These are phyloP conservation scores for Geotrichum citri-aurantii DNA, from an alignment of 1,139 yeast species.

Conservation along the genomic window DNA sequence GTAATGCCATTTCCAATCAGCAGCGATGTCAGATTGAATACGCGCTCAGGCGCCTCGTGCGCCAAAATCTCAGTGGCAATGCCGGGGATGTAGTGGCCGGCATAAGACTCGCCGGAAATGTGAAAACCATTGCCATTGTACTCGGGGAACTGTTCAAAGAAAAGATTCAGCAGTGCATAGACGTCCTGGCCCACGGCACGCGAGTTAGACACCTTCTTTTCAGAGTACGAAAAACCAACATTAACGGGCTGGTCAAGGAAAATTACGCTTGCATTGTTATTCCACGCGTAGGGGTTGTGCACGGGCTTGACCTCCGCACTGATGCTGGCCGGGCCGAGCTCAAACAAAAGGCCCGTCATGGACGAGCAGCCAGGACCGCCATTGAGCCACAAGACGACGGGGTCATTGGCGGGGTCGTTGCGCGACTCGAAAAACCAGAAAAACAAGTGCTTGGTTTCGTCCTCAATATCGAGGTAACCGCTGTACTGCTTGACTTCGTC, in stretches of 20 bases:
- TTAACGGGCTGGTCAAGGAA: conserved; percentile 65
- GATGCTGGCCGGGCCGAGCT: conserved; percentile 55
- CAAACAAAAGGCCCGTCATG: conserved; percentile 56
- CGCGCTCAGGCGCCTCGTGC: conserved; percentile 60
- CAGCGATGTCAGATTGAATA: conserved; percentile 79
- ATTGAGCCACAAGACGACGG: conserved; percentile 63
- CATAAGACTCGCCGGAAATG: conserved; percentile 96
- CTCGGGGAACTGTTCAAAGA: conserved; percentile 88
- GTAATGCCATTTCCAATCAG: conserved; percentile 95
- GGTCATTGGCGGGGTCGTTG: conserved; percentile 57
- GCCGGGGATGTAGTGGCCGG: conserved; percentile 90
- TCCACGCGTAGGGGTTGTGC: conserved; percentile 59
- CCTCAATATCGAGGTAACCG: conserved; percentile 69
- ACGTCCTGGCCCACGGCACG: conserved; percentile 68
- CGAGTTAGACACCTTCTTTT: conserved; percentile 47
- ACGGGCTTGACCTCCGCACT: conserved; percentile 56
- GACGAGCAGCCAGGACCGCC: conserved; percentile 81
- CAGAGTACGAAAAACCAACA: conserved; percentile 65
- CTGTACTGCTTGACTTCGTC: conserved; percentile 48
- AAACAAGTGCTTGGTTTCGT: conserved; percentile 78
- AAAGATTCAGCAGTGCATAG: conserved; percentile 82
- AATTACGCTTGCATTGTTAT: conserved; percentile 57
- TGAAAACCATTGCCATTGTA: conserved; percentile 29
- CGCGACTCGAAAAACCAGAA: conserved; percentile 74
- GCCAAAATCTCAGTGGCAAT: conserved; percentile 15